These are phyloP conservation scores for Cenchrus americanus DNA, from an alignment of 176 grass and related monocot genomes.

Conservation along the genomic window DNA sequence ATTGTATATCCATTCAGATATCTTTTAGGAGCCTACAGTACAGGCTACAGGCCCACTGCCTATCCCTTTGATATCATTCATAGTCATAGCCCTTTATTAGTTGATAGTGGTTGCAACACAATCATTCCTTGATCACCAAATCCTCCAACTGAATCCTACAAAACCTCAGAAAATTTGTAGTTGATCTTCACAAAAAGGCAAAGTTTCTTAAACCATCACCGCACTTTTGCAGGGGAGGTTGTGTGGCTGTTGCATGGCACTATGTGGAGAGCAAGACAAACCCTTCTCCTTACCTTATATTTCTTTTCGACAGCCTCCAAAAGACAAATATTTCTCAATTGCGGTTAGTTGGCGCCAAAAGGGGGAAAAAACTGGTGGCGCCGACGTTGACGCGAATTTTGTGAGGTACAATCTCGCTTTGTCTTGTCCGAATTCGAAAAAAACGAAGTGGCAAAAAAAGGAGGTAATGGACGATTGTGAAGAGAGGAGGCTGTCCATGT, in stretches of 20 bases:
- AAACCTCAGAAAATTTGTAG: neutral
- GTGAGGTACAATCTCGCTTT: slow-evolving; percentile 28
- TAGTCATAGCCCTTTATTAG: neutral
- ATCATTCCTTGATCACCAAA: slow-evolving; percentile 1
- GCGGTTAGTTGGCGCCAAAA: neutral
- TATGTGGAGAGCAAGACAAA: neutral
- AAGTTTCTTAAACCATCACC: neutral
- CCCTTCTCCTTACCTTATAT: neutral
- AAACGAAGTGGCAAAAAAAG: neutral
- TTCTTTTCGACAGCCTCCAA: neutral
- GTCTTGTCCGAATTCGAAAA: slow-evolving; percentile 7
- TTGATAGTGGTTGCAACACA: neutral
- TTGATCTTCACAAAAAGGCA: neutral
- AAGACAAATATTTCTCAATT: neutral
- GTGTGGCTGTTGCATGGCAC: neutral
- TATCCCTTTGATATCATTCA: slow-evolving; percentile 1
- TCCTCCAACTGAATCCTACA: neutral
- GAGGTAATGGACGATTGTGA: slow-evolving; percentile 33
- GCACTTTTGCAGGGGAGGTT: neutral
- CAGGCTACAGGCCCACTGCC: neutral
- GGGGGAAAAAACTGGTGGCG: neutral
- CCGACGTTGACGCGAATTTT: neutral
- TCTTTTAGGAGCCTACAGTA: slow-evolving; percentile 15
- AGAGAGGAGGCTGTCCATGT: slow-evolving; percentile 25
- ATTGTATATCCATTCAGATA: slow-evolving; percentile 7